phyloP scores from a whole-genome alignment of 208 protist genomes.

The Trichomonas tenax region DNA sequence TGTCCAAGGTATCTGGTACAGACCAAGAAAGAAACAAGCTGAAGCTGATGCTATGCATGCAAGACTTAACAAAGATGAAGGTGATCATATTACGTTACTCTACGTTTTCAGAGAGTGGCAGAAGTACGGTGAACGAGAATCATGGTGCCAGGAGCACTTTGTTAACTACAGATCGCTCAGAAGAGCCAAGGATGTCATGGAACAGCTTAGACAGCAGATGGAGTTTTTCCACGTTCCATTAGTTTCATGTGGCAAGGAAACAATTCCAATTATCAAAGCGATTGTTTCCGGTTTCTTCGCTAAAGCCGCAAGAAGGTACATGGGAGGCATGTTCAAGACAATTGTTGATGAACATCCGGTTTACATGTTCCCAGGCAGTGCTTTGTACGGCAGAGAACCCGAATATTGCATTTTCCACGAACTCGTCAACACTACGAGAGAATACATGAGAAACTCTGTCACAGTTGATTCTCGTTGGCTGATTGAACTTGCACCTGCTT shows the following conservation, averaged over 20 bases:
- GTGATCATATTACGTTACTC: slow-evolving; percentile 88
- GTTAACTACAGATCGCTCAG: slow-evolving; percentile 79
- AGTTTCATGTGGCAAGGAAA: slow-evolving; percentile 67
- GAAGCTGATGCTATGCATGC: slow-evolving; percentile 81
- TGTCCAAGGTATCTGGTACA: slow-evolving; percentile 61
- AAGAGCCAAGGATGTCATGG: slow-evolving; percentile 78
- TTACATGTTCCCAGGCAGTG: slow-evolving; percentile 47
- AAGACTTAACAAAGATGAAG: slow-evolving; percentile 77
- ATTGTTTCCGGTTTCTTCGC: slow-evolving; percentile 90
- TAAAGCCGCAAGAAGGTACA: slow-evolving; percentile 74
- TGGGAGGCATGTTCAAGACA: slow-evolving; percentile 59
- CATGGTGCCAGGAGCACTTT: slow-evolving; percentile 90
- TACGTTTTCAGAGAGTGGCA: slow-evolving; percentile 74
- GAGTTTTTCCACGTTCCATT: slow-evolving; percentile 68
- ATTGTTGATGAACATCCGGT: slow-evolving; percentile 48
- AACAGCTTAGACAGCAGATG: slow-evolving; percentile 81
- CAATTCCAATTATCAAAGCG: slow-evolving; percentile 69
- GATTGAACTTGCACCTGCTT: slow-evolving; percentile 50
- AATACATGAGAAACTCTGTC: slow-evolving; percentile 48
- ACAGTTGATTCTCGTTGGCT: slow-evolving; percentile 52
- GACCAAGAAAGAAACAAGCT: slow-evolving; percentile 55
- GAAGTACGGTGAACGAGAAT: slow-evolving; percentile 56
- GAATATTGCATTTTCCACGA: slow-evolving; percentile 49
- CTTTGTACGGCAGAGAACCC: slow-evolving; percentile 47
- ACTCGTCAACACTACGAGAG: slow-evolving; percentile 47